A percentile compares a stretch with the other conserved stretches of the same genome.
Evolutionary conservation across 768 basidiomycete species (phyloP).

Genomic region (Hericium erinaceus): DNA sequence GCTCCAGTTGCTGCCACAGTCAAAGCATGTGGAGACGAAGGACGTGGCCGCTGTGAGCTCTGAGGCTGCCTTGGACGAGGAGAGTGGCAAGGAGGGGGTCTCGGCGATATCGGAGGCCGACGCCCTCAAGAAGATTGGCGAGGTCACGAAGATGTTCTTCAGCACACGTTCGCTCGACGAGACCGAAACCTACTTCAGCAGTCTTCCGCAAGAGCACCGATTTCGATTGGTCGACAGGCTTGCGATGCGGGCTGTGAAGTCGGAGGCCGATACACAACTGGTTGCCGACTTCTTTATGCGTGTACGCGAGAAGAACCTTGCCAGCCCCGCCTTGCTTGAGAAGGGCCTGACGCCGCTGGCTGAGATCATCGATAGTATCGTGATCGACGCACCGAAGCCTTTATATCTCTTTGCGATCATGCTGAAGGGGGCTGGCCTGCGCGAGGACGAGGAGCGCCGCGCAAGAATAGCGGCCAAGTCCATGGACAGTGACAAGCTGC

Average conservation of each 20-base stretch:
- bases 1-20: conserved; percentile 70
- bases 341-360: conserved; percentile 61
- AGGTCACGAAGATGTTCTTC: conserved; percentile 84
- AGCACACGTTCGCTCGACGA: conserved; percentile 76
- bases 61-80: conserved; percentile 36
- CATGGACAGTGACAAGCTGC: conserved; percentile 48
- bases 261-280: conserved; percentile 66
- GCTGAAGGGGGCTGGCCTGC: conserved; percentile 60
- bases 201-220: conserved; percentile 57
- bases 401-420: conserved; percentile 67
- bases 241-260: conserved; percentile 63
- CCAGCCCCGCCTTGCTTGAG: conserved; percentile 55
- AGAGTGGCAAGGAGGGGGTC: conserved; percentile 35
- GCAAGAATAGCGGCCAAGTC: conserved; percentile 53
- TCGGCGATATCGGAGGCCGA: conserved; percentile 51
- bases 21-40: conserved; percentile 43
- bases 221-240: conserved; percentile 65
- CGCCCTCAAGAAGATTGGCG: conserved; percentile 65
- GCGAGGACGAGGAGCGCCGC: conserved; percentile 45
- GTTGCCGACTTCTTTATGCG: conserved; percentile 67
- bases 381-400: conserved; percentile 85
- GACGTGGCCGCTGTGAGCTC: conserved; percentile 36
- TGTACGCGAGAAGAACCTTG: conserved; percentile 50
- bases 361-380: conserved; percentile 80
- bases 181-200: conserved; percentile 78